Evolutionary conservation across 495 filamentous ascomycete genomes (phyloP).

Genomic region (Achaetomiella virescens): DNA sequence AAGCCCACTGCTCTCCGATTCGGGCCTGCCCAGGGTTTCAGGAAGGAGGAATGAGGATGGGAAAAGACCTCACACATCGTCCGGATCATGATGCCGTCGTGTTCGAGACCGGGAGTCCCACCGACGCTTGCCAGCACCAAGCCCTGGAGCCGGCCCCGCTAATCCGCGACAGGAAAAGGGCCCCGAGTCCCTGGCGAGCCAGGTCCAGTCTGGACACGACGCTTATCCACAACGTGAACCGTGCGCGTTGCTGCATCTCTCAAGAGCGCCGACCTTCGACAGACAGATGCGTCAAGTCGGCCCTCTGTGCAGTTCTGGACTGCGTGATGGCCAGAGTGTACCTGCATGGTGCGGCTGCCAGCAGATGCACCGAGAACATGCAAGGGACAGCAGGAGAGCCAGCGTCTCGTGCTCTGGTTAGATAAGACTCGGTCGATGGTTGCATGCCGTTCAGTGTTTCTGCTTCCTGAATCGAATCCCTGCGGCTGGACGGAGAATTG

Average conservation of each 20-base stretch:
- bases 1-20: conserved; percentile 4
- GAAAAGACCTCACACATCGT: conserved; percentile 7
- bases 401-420: not conserved
- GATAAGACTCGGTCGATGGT: too few species aligned
- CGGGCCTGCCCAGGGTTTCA: conserved; percentile 13
- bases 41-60: not conserved
- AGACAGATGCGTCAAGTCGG: not conserved
- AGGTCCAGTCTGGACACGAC: not conserved
- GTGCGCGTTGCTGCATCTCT: not conserved
- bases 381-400: conserved; percentile 15
- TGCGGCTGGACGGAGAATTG: not conserved
- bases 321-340: conserved; percentile 5
- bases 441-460: not conserved
- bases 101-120: conserved; percentile 12
- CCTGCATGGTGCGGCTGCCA: conserved; percentile 25
- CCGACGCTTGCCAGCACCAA: conserved; percentile 6
- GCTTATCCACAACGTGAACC: not conserved
- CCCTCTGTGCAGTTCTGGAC: not conserved
- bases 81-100: conserved; percentile 15
- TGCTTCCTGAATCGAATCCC: not conserved
- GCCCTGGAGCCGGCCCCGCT: conserved; percentile 5
- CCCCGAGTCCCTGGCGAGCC: not conserved
- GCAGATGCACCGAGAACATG: conserved; percentile 8
- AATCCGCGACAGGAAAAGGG: conserved; percentile 1
- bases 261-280: too few species aligned